Base-by-base conservation (phyloP, 2,329 filamentous ascomycete genomes). In the Cadophora gregata region DNA sequence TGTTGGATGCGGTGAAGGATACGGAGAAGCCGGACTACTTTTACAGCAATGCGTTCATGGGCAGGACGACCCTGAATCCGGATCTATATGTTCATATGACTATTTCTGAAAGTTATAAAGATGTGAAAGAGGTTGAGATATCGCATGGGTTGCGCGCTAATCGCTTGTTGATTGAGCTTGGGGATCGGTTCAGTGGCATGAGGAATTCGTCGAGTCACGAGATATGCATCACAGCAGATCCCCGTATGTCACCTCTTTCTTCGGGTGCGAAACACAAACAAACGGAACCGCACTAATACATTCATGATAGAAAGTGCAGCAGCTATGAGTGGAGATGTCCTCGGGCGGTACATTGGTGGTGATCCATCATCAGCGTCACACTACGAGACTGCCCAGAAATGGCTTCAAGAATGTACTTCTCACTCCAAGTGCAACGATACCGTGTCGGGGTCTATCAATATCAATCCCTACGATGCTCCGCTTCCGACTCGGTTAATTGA, bases 31-130 rank as follows among this genome's bases (percentile, higher is more conserved):
- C 50, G 4, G 50, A 55, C 3, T 64, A 64, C 45, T 64, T 56
- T n/a, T 64, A 56, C 50, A 64, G 27, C 31, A 64, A 47, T 31
- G 48, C 25, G 12, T 64, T 58, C 16, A 16, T 21, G 14, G 51
- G 51, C 24, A 36, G n/a, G 27, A 64, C 45, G 10, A 31, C 25
- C 7, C 14, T 58, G 21, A 58, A 42, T 19, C 62, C 50, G 3
- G 62, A 64, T 48, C 9, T 64, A 25, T 64, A 64, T 53, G 51
- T 64, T 10, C 62, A 64, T 48, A 64, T 64, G 62, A 64, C 50
- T 3, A 47, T 56, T 7, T 64, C 62, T 27, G 36, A 56, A n/a
- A 58, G 51, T 27, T 58, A 64, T 19, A 58, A 58, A 31, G 33
- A 45, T 36, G 51, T 4, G 3, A 53, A 48, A 3, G 1, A n/a